Conservation (phyloP, 2,329 filamentous ascomycete species). For the Zarea fungicola region DNA sequence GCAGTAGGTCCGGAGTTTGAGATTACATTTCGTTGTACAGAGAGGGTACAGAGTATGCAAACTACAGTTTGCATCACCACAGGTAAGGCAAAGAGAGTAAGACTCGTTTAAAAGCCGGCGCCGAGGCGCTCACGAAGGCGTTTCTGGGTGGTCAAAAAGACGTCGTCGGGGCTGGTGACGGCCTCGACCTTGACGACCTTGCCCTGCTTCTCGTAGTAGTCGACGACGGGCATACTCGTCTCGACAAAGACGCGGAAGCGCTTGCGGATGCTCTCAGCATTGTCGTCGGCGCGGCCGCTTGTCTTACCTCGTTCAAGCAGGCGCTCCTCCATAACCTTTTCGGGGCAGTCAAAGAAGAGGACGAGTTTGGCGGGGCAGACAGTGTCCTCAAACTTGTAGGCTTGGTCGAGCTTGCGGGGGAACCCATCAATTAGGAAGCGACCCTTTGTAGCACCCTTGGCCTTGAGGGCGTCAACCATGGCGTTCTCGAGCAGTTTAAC, state of each 20-base stretch:
- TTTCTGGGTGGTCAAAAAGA: constrained; percentile 49
- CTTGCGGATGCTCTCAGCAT: constrained; percentile 93
- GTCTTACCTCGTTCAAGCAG: constrained; percentile 89
- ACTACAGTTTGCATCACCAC: neutral
- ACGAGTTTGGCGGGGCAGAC: constrained; percentile 82
- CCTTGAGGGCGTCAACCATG: constrained; percentile 66
- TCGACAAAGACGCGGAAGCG: constrained; percentile 90
- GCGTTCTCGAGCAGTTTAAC: constrained; percentile 90
- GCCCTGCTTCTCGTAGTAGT: constrained; percentile 71
- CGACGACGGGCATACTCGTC: constrained; percentile 95
- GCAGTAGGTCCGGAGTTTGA: too few relatives aligned
- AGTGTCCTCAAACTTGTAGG: constrained; percentile 82
- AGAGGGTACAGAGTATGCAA: too few relatives aligned
- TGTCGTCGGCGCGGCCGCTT: constrained; percentile 86
- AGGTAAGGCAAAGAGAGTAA: neutral
- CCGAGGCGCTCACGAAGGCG: constrained; percentile 47
- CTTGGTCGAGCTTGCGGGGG: constrained; percentile 96
- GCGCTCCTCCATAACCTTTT: constrained; percentile 78
- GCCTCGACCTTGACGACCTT: constrained; percentile 79
- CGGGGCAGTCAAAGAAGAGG: constrained; percentile 90
- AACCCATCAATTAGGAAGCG: constrained; percentile 81
- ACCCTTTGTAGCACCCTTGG: constrained; percentile 45
- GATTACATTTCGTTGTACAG: constrained; percentile 3
- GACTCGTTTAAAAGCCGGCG: constrained; percentile 8
- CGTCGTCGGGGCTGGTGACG: constrained; percentile 58